A percentile compares a stretch with the other conserved stretches of the same genome.
phyloP scores from a whole-genome alignment of 305 asterid genomes.

The Solanum hybrid region DNA sequence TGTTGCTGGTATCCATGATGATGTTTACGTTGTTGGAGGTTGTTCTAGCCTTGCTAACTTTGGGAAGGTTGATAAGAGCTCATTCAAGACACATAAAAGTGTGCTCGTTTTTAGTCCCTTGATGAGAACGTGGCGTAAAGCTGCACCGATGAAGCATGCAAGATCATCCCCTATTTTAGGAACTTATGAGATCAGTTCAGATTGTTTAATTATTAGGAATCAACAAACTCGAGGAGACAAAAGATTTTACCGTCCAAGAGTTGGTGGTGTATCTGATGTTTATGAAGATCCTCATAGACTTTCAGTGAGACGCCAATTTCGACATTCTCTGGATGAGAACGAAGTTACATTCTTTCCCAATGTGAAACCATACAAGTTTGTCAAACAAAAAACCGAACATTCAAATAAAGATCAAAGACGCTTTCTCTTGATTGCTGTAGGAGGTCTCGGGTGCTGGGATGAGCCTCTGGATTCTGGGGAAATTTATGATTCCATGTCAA shows the following conservation, averaged over 20 bases:
- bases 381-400: slow-evolving; percentile 32
- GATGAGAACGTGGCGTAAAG: slow-evolving; percentile 72
- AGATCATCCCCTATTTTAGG: slow-evolving; percentile 82
- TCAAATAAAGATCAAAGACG: slow-evolving; percentile 32
- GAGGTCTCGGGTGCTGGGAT: slow-evolving; percentile 92
- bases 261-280: slow-evolving; percentile 69
- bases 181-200: slow-evolving; percentile 49
- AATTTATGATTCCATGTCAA: slow-evolving; percentile 64
- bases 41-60: slow-evolving; percentile 87
- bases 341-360: slow-evolving; percentile 32
- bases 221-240: slow-evolving; percentile 52
- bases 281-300: slow-evolving; percentile 96
- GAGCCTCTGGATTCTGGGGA: slow-evolving; percentile 74
- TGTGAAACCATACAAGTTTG: slow-evolving; percentile 24
- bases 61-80: slow-evolving; percentile 75
- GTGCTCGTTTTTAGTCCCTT: slow-evolving; percentile 58
- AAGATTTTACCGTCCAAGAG: slow-evolving; percentile 44
- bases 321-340: slow-evolving; percentile 56
- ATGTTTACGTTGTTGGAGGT: slow-evolving; percentile 70
- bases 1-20: slow-evolving; percentile 50
- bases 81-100: slow-evolving; percentile 83
- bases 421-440: slow-evolving; percentile 65
- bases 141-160: slow-evolving; percentile 68
- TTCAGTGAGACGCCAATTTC: slow-evolving; percentile 60
- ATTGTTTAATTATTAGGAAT: slow-evolving; percentile 36